These are phyloP conservation scores for Endogone sp. DNA, from an alignment of 192 early-diverging fungal genomes.

Conservation along the genomic window DNA sequence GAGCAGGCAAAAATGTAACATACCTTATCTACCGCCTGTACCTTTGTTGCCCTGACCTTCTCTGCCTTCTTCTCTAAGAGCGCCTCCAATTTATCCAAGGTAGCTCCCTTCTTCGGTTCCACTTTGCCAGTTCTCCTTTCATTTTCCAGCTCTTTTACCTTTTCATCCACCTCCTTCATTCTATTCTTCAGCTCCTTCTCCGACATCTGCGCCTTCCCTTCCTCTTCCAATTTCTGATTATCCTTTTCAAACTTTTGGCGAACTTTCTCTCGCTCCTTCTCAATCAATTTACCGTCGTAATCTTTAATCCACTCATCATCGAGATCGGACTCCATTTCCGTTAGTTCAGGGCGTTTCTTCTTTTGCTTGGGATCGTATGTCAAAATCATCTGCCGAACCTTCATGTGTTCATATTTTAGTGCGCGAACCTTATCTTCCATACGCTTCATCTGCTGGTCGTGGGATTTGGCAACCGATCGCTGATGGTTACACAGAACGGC, in stretches of 20 bases:
- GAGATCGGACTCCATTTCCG: conserved; percentile 68
- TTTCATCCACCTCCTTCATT: conserved; percentile 48
- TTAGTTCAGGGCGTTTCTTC: conserved; percentile 67
- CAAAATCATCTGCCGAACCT: conserved; percentile 64
- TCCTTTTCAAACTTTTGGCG: conserved; percentile 68
- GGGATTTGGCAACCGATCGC: conserved; percentile 77
- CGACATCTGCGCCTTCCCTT: conserved; percentile 47
- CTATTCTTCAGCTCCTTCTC: conserved; percentile 46
- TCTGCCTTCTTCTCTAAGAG: conserved; percentile 68
- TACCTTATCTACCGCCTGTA: conserved; percentile 82
- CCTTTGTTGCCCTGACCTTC: conserved; percentile 67
- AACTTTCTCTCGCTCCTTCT: conserved; percentile 70
- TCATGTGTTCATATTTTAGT: conserved; percentile 82
- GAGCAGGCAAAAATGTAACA: neutral
- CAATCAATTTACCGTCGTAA: conserved; percentile 53
- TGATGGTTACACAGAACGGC: conserved; percentile 99
- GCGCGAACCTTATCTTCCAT: conserved; percentile 82
- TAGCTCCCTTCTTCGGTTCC: conserved; percentile 39
- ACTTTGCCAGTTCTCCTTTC: conserved; percentile 44
- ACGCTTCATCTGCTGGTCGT: conserved; percentile 69
- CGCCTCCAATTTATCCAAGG: conserved; percentile 70
- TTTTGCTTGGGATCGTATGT: conserved; percentile 71
- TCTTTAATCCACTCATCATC: conserved; percentile 74
- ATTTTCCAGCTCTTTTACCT: conserved; percentile 38
- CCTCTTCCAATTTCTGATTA: conserved; percentile 74